Percentiles rank a stretch among this genome's conserved stretches.
These are phyloP conservation scores for Rhinocladiella similis DNA, from an alignment of 2,329 filamentous ascomycete species.

Conservation along the genomic window DNA sequence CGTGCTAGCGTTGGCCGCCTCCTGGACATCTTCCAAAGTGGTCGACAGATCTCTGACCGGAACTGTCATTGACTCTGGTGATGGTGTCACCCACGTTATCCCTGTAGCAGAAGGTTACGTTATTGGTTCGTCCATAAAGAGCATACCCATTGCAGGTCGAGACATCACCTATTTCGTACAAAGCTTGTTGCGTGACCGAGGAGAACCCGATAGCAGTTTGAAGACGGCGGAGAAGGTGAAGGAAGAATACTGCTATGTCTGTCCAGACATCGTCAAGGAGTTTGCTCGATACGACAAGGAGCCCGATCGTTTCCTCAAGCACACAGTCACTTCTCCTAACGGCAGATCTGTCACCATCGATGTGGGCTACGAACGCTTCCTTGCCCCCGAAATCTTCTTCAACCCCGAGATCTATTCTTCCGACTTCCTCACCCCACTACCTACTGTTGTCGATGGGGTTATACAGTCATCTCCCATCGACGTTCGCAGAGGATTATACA, in stretches of 20 bases:
- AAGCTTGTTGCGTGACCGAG: constrained; percentile 89
- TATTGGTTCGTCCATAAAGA: constrained; percentile 98
- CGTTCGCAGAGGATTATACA: constrained; percentile 94
- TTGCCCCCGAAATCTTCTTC: constrained; percentile 99
- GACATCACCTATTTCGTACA: constrained; percentile 99
- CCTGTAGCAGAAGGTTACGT: constrained; percentile 98
- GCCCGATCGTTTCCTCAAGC: constrained; percentile 84
- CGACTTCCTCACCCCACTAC: constrained; percentile 93
- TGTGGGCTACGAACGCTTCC: constrained; percentile 95
- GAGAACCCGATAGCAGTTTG: constrained; percentile 92
- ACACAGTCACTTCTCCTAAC: constrained; percentile 81
- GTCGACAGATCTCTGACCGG: constrained; percentile 93
- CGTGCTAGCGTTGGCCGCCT: constrained; percentile 91
- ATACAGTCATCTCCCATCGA: constrained; percentile 98
- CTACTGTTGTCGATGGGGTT: constrained; percentile 90
- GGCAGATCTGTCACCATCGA: constrained; percentile 84
- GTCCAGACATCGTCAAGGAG: constrained; percentile 98
- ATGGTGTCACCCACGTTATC: constrained; percentile 98
- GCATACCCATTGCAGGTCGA: constrained; percentile 93
- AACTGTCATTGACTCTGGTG: constrained; percentile 97
- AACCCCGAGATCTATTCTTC: constrained; percentile 99
- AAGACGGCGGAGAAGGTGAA: constrained; percentile 99
- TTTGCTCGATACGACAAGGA: constrained; percentile 93
- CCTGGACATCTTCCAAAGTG: constrained; percentile 98
- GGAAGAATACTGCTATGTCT: constrained; percentile 98